Base-by-base conservation (phyloP, 2,329 filamentous ascomycete genomes). In the Botrytis porri region DNA sequence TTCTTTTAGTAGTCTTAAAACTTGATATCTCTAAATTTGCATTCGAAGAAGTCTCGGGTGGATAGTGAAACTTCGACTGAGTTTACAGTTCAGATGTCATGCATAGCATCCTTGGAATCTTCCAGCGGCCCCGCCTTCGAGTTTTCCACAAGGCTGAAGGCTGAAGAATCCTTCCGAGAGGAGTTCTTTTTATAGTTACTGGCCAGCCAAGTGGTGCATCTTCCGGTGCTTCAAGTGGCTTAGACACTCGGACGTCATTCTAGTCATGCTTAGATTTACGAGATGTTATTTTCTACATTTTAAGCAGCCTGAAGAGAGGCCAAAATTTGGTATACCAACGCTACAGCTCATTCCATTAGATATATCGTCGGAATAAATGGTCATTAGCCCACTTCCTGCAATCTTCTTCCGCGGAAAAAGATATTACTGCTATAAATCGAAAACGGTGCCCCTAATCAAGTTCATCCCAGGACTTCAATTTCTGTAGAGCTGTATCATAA, bases 71-170 rank as follows among this genome's bases (percentile, higher is more conserved):
- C 3, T 41, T 20, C 10, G 3, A 41, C 32, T 32, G 14, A 37
- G 41, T 60, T 37, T n/a, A 61, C 6, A n/a, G n/a, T 45, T 37
- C 29, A 70, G n/a, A 45, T 70, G 54, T 45, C 41, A 70, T 70
- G 48, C 65, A 69, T 69, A 16, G 10, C 7, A 32, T 57, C 35
- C 48, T 57, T 32, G 48, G n/a, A n/a, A 32, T 22, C 29, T 57
- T 25, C 37, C 18, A 41, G 37, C 65, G 37, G 48, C 10, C 35
- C 45, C 48, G n/a, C n/a, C 18, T 41, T 57, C 37, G 10, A 32
- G 7, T 32, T 7, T 69, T 18, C n/a, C 9, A 45, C 67, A 70
- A 16, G 67, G 67, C 67, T 70, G 54, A 45, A n/a, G n/a, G 29
- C 4, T n/a, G 1, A 43, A 45, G 29, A 61, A 69, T 69, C n/a